phyloP scores from a whole-genome alignment of 179 eudicot genomes.

The Nepenthes alata region DNA sequence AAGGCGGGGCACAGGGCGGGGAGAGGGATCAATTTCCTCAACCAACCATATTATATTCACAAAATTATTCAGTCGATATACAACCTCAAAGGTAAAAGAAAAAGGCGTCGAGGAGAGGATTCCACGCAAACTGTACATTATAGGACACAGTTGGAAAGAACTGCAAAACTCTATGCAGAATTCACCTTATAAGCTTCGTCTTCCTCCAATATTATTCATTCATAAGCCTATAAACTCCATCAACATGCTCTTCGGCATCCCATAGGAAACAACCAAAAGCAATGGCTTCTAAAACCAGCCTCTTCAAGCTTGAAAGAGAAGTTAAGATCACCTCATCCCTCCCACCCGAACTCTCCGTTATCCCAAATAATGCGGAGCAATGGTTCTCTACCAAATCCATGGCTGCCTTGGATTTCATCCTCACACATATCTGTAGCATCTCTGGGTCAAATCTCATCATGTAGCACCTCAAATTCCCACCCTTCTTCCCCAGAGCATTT shows the following conservation, averaged over 20 bases:
- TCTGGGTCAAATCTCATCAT: conserved; percentile 43
- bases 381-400: conserved; percentile 46
- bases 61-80: no score
- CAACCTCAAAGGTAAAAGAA: no score
- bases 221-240: conserved; percentile 38
- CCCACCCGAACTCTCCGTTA: conserved; percentile 12
- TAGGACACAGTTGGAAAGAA: no score
- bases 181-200: background rate
- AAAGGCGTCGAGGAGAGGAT: no score
- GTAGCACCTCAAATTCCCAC: conserved; percentile 36
- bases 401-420: conserved; percentile 50
- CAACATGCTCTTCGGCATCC: conserved; percentile 61
- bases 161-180: background rate
- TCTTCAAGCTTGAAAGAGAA: conserved; percentile 64
- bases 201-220: conserved; percentile 16
- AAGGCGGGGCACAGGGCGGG: no score
- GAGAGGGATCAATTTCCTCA: no score
- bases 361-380: conserved; percentile 49
- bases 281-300: conserved; percentile 72
- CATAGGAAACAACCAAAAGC: conserved; percentile 87
- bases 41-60: no score
- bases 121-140: no score
- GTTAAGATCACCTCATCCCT: conserved; percentile 41
- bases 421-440: conserved; percentile 40
- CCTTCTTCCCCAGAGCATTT: conserved; percentile 15